phyloP scores from a whole-genome alignment of 352 stramenopile genomes.

The Stephanocyclus meneghinianus region DNA sequence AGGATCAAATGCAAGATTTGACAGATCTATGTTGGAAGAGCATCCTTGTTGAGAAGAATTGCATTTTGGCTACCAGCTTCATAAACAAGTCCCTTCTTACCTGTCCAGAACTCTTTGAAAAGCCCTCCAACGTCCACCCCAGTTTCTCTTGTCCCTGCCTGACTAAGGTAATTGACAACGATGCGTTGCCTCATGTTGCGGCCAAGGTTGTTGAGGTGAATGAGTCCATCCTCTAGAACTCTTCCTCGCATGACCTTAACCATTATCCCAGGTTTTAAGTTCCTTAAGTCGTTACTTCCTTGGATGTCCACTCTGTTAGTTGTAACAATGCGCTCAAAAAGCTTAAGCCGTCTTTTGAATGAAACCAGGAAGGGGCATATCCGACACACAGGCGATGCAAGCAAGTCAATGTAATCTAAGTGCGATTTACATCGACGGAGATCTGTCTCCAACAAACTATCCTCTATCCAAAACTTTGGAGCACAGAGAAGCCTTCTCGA shows the following conservation, averaged over 20 bases:
- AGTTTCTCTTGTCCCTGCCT: conserved; percentile 74
- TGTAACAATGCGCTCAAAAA: conserved; percentile 81
- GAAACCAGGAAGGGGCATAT: conserved; percentile 78
- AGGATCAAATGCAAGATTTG: conserved; percentile 89
- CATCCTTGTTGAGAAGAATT: background rate
- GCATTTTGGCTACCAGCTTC: background rate
- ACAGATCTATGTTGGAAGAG: conserved; percentile 66
- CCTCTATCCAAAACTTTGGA: conserved; percentile 76
- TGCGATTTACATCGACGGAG: conserved; percentile 65
- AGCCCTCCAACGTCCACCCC: conserved; percentile 95
- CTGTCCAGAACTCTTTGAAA: conserved; percentile 97
- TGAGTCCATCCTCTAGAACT: conserved; percentile 79
- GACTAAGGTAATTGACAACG: conserved; percentile 74
- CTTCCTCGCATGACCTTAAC: conserved; percentile 76
- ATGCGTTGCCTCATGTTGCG: conserved; percentile 75
- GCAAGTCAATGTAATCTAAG: conserved; percentile 64
- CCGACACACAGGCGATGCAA: conserved; percentile 65
- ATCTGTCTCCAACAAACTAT: conserved; percentile 75
- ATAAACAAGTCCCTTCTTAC: conserved; percentile 35
- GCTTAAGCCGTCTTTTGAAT: conserved; percentile 78
- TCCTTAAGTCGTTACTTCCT: conserved; percentile 69
- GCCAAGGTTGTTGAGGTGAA: conserved; percentile 78
- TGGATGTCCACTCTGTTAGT: conserved; percentile 69
- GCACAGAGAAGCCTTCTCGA: conserved; percentile 67
- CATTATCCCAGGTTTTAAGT: conserved; percentile 75